Percentiles rank a stretch among this genome's conserved stretches.
These are phyloP conservation scores for Echium plantagineum DNA, from an alignment of 257 asterid species.

Conservation along the genomic window DNA sequence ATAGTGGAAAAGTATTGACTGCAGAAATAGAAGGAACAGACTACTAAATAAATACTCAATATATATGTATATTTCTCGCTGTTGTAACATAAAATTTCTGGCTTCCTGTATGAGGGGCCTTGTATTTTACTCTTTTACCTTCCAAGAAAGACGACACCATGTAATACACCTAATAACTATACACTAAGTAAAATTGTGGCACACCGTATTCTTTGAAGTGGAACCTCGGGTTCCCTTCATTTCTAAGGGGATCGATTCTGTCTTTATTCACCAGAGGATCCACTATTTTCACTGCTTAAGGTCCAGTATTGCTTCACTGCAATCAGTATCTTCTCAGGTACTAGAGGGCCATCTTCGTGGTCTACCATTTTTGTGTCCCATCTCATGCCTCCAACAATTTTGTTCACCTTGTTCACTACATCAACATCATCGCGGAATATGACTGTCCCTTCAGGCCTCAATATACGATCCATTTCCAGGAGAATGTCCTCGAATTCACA, in stretches of 20 bases:
- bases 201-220: no score
- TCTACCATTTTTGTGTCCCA: constrained; percentile 70
- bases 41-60: no score
- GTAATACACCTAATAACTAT: no score
- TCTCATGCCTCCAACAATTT: constrained; percentile 63
- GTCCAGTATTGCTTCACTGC: constrained; percentile 68
- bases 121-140: no score
- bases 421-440: constrained; percentile 74
- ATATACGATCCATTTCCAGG: constrained; percentile 76
- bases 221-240: no score
- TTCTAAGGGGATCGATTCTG: not conserved
- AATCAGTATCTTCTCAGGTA: constrained; percentile 68
- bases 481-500: constrained; percentile 78
- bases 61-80: no score
- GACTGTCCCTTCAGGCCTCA: constrained; percentile 73
- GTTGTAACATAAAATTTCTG: no score
- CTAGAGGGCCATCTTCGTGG: constrained; percentile 89
- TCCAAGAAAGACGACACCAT: no score
- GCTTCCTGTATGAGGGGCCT: no score
- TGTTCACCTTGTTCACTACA: constrained; percentile 57
- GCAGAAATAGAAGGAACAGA: no score
- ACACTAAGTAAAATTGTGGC: no score
- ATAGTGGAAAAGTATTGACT: no score
- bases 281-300: constrained; percentile 25
- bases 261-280: constrained; percentile 32